Evolutionary conservation across 805 yeast species (phyloP), one percentile per base, ranked within the genome.

Genomic region (Lachancea thermotolerans): DNA sequence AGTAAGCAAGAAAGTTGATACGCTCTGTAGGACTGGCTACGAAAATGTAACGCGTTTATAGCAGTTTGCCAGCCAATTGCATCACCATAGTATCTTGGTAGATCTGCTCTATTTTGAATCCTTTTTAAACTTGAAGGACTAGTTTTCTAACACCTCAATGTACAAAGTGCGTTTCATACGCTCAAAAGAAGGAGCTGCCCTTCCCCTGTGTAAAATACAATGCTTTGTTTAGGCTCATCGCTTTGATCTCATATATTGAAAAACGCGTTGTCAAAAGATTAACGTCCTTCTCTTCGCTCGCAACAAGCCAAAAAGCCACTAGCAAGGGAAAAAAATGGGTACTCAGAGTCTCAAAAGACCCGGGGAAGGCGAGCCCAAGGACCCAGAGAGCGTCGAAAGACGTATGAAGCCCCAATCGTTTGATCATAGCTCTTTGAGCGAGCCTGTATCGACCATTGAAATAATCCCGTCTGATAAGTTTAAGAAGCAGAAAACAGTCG

Each of bases 401-500:
- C 60, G 58, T 36, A 43, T 55, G 6, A 56, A 50, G 41, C 35
- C 56, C 6, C 60, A 58, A 45, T 61, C 66, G 12, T 44, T 48
- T 33, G 68, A 62, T 46, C 60, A 55, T 39, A 55, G 62, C 40
- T 60, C 56, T 10, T 59, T 62, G 7, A 59, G 65, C 44, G 65
- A 64, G 30, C 68, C 68, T 11, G 65, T 64, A 1, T 61, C 65
- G 1, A 53, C 64, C 1, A 52, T 62, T 17, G 66, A 64, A 16
- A 60, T 64, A 21, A 61, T 64, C 14, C 68, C 68, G 5, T 49
- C 60, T 12, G 65, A 60, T 41, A 40, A 48, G 18, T 64, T 48
- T 38, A 50, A 50, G 18, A 62, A 62, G 35, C 69, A 61, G 28
- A 56, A 55, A 12, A 48, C 58, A 12, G 60, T 59, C 38, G 58